Base-by-base conservation (phyloP, 2,329 filamentous ascomycete species). In the Boeremia lycopersici region DNA sequence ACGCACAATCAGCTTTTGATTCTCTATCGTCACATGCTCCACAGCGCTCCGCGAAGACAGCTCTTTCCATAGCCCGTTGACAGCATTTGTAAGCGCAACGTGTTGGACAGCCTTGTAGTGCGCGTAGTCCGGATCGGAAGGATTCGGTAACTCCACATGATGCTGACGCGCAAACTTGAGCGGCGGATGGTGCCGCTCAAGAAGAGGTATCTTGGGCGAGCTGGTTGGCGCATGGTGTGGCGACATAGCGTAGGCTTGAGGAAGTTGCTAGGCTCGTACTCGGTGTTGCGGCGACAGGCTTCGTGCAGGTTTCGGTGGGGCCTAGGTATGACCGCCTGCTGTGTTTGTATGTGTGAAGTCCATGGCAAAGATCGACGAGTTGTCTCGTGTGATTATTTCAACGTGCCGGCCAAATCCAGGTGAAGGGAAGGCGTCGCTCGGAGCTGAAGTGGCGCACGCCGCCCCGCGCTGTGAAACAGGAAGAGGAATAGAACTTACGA, bases 401-500 rank as follows among this genome's bases (percentile, higher is more conserved):
- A 36, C 35, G 52, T 49, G 26, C 50, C 39, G 44, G 28, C 54
- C 46, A 29, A 50, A 51, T 34, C 45, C 43, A 34, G 48, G 63
- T 60, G 62, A 58, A 65, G 40, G 66, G 62, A 41, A 66, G 52
- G 60, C 23, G 61, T 56, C 17, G 49, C 59, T 60, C 55, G 46
- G 29, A 47, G 60, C 50, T 52, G 53, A 52, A 48, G 48, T 41
- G 42, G 61, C 54, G 46, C 41, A 49, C 53, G 53, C 45, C 41
- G 49, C 54, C 42, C 54, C 56, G 48, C 57, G 48, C 42, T 36
- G 52, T 48, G 43, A 43, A 58, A 42, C 47, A 62, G 61, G 51
- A 54, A 61, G 56, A 58, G 51, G 64, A 36, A 57, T 46, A 41
- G 51, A 45, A 74, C 74, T 76, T 72, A 76, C 74, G 72, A 75